Conservation (phyloP, 2,329 filamentous ascomycete genomes). For the Fusarium continuum region DNA sequence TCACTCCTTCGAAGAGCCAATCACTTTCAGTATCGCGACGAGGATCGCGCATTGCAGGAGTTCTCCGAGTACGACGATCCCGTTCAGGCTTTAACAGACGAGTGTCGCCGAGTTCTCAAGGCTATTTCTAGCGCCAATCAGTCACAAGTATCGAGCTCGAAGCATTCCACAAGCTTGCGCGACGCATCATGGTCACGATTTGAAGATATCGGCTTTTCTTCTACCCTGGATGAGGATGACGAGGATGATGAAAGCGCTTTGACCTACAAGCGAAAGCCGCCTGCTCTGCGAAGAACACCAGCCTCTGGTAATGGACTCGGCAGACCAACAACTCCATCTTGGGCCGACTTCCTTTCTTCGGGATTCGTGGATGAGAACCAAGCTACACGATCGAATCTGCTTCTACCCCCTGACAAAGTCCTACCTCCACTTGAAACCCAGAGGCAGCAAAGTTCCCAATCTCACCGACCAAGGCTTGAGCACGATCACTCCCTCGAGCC, state of each 20-base stretch:
- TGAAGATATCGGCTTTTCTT: conserved; percentile 91
- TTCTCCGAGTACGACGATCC: conserved; percentile 93
- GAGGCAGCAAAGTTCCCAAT: conserved; percentile 86
- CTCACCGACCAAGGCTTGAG: conserved; percentile 78
- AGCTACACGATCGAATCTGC: conserved; percentile 67
- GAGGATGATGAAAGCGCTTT: conserved; percentile 66
- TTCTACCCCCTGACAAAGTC: conserved; percentile 91
- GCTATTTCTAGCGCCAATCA: conserved; percentile 91
- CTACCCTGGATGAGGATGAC: conserved; percentile 75
- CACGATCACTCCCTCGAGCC: conserved; percentile 78
- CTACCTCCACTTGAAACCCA: conserved; percentile 82
- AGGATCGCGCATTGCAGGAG: conserved; percentile 82
- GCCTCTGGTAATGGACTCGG: conserved; percentile 75
- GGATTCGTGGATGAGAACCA: conserved; percentile 85
- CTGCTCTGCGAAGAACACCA: conserved; percentile 70
- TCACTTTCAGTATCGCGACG: conserved; percentile 94
- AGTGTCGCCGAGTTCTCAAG: conserved; percentile 89
- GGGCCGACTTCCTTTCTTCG: conserved; percentile 96
- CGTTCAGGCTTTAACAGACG: conserved; percentile 86
- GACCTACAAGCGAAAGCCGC: conserved; percentile 49
- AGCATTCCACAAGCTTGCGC: conserved; percentile 75
- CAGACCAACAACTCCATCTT: conserved; percentile 93
- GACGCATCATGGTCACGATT: conserved; percentile 98
- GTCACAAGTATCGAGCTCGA: conserved; percentile 75
- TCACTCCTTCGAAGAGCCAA: conserved; percentile 88